Percentiles rank a stretch among this genome's conserved stretches.
Conservation (phyloP, 371 early-diverging fungal genomes). For the Mortierella sp. region DNA sequence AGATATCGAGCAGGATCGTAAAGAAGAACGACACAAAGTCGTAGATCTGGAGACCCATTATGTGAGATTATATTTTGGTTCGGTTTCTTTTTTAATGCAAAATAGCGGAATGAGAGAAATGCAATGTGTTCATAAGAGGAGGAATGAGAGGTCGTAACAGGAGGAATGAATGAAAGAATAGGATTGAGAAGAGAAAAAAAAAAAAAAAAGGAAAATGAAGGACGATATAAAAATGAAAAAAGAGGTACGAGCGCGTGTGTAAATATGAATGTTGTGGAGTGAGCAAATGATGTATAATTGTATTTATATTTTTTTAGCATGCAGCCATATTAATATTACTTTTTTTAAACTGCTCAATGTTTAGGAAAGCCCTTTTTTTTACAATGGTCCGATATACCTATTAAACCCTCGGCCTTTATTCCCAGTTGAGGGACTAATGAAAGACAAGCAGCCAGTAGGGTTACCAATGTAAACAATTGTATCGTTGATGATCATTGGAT, state of each 20-base stretch:
- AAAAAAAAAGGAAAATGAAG: slow-evolving; percentile 3
- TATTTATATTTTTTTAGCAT: no score
- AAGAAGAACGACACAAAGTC: slow-evolving; percentile 71
- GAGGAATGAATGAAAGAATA: not conserved
- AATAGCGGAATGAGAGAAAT: not conserved
- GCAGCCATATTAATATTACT: no score
- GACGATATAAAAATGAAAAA: not conserved
- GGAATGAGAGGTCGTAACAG: slow-evolving; percentile 15
- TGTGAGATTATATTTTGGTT: not conserved
- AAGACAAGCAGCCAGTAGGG: no score
- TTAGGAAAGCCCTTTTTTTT: not conserved
- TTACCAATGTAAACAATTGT: no score
- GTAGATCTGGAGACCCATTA: slow-evolving; percentile 59
- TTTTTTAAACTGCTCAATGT: not conserved
- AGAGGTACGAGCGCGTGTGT: not conserved
- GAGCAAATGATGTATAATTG: not conserved
- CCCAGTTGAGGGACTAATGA: not conserved
- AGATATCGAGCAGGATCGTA: slow-evolving; percentile 78
- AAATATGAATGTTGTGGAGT: not conserved
- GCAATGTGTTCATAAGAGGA: slow-evolving; percentile 1
- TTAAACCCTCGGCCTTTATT: not conserved
- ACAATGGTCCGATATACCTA: not conserved
- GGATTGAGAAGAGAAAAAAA: slow-evolving; percentile 6
- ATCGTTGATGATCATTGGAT: no score
- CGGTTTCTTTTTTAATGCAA: not conserved